Conservation (phyloP, 1,284 basidiomycete genomes). For the Earliella scabrosa region DNA sequence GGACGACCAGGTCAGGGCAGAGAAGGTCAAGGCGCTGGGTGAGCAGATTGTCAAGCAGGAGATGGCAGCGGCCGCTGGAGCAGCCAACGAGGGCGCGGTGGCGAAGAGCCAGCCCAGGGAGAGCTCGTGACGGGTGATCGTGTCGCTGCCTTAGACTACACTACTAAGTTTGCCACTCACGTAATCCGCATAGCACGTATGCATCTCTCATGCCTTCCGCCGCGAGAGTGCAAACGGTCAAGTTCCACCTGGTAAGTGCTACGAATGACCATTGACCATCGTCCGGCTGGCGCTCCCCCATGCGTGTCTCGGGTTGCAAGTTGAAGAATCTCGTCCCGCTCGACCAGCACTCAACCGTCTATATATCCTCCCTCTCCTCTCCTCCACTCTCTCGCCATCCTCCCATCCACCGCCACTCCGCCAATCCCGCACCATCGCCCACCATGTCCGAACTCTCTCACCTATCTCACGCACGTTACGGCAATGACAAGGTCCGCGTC, state of each 20-base stretch:
- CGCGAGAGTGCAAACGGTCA: too few relatives aligned
- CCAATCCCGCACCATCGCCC: neutral
- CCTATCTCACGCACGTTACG: slow-evolving; percentile 69
- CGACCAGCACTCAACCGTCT: too few relatives aligned
- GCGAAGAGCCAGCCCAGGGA: neutral
- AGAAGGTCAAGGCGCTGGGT: slow-evolving; percentile 42
- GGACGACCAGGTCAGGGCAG: slow-evolving; percentile 24
- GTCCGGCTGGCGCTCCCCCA: too few relatives aligned
- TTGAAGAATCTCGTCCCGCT: too few relatives aligned
- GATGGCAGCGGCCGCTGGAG: slow-evolving; percentile 33
- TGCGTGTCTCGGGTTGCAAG: too few relatives aligned
- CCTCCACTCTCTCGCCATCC: neutral
- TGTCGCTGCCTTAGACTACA: neutral
- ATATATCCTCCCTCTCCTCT: neutral
- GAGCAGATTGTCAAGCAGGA: slow-evolving; percentile 53
- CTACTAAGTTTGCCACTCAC: too few relatives aligned
- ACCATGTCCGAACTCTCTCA: slow-evolving; percentile 20
- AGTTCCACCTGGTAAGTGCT: too few relatives aligned
- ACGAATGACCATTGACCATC: too few relatives aligned
- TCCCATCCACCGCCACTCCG: too few relatives aligned
- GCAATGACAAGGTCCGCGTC: slow-evolving; percentile 87
- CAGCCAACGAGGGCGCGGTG: slow-evolving; percentile 16
- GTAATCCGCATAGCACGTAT: too few relatives aligned
- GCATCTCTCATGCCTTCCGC: too few relatives aligned
- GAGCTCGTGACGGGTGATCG: neutral